Base-by-base conservation (phyloP, 805 yeast species). In the Cyberlindnera euphorbiiphila region DNA sequence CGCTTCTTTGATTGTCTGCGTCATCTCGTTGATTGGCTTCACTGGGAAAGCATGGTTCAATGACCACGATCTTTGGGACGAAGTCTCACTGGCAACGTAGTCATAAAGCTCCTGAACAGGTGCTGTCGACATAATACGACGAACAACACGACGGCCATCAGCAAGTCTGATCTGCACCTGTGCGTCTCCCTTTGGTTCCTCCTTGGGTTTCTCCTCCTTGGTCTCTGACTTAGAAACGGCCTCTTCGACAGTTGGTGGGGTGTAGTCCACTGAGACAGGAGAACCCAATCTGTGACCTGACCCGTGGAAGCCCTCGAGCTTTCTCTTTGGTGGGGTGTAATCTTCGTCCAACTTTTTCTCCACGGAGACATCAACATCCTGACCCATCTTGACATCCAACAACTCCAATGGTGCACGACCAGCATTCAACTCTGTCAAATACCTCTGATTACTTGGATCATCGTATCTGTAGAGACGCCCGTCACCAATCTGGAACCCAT, bases 401-500 rank as follows among this genome's bases (percentile, higher is more conserved):
- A 93, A 63, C 22, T 82, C 74, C 45, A 91, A 64, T 14, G 98
- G 98, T 1, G 96, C 98, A 41, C 94, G 72, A 9, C 98, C 98
- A 39, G 79, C 73, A 55, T 85, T 84, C 61, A 93, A 72, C 49
- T 89, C 93, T 46, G 78, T 72, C 51, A 93, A 68, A 47, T 85
- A 83, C 29, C 71, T 74, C 32, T 80, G 80, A 58, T 91, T 93
- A n/a, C 74, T 78, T 6, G 96, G 96, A 59, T 93, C 98, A 54
- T 91, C 96, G 59, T 88, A 93, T 41, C 93, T 70, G 59, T 74
- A 81, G 39, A 93, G 70, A 17, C 76, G 76, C 3, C 98, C 98
- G 33, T 89, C 96, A 22, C 93, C 98, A 18, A 93, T 88, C 45
- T 87, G 86, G 63, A 93, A 93, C 2, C 98, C 98, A 54, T 93